Base-by-base conservation (phyloP, 768 basidiomycete genomes). In the Leccinum subgranulosum region DNA sequence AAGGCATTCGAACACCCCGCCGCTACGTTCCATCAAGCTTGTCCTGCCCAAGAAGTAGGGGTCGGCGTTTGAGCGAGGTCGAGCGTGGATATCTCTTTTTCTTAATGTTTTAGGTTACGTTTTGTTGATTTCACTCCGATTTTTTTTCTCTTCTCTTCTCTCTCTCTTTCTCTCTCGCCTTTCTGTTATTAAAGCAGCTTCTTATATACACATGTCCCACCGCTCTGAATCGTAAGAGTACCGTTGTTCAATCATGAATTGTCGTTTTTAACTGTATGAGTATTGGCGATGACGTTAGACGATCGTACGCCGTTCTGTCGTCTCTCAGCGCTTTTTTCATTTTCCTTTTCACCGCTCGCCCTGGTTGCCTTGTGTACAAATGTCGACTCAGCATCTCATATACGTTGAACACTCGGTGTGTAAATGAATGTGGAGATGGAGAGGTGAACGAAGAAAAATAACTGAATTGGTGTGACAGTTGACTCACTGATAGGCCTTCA, bases 31-130 rank as follows among this genome's bases (percentile, higher is more conserved):
- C 33, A 49, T 73, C 43, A 74, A 74, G 51, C 69, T 69, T 14
- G 67, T 72, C 14, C 43, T 69, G 21, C 41, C 69, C 53, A 74
- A 71, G 64, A 69, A 72, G 53, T 72, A 73, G 61, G 57, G 21
- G 14, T 31, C 8, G 14, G 31, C 21, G 41, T 47, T 23, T 28
- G 39, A 23, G n/a, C 19, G 31, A 14, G 12, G 23, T 19, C 36
- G 23, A 27, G 21, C 29, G 41, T 25, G 45, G 36, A 43, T 27
- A 21, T 54, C 28, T 34, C 21, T 41, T 52, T 41, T 46, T 28
- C 17, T 39, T 28, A 17, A 39, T 50, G 14, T 45, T 23, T 8
- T 46, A 46, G 14, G 51, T 51, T 51, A 43, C 41, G 11, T 19
- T 46, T 45, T 17, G 19, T 28, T 21, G 49, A 21, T 33, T 48